phyloP scores from a whole-genome alignment of 345 rosid species.

The Nasturtium officinale region DNA sequence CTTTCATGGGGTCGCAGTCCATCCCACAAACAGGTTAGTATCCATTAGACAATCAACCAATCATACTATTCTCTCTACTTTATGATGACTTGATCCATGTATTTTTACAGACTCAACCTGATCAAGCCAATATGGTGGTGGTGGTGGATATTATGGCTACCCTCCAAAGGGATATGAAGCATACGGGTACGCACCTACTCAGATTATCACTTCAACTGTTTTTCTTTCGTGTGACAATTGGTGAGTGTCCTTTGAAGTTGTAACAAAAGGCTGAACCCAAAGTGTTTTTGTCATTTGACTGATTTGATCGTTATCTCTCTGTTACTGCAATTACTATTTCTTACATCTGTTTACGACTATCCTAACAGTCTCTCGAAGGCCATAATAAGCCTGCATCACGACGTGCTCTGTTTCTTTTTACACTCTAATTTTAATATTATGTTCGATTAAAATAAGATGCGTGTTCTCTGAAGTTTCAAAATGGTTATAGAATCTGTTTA shows the following conservation, averaged over 20 bases:
- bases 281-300: neutral
- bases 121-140: constrained; percentile 73
- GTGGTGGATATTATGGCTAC: constrained; percentile 64
- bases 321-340: neutral
- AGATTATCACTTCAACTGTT: constrained; percentile 21
- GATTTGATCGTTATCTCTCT: constrained; percentile 2
- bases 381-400: neutral
- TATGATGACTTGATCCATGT: constrained; percentile 4
- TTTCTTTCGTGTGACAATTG: constrained; percentile 20
- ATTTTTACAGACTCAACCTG: constrained; percentile 60
- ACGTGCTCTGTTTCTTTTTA: neutral
- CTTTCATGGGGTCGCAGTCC: constrained; percentile 99
- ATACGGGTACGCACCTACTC: constrained; percentile 78
- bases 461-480: neutral
- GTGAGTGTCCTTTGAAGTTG: constrained; percentile 7
- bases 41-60: neutral
- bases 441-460: neutral
- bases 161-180: constrained; percentile 80
- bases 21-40: constrained; percentile 81
- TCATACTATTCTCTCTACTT: neutral
- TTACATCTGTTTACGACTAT: neutral
- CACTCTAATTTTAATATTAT: no score
- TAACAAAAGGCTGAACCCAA: constrained; percentile 18
- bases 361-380: neutral
- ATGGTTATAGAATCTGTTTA: no score